Evolutionary conservation across 441 rosid genomes (phyloP).

Genomic region (Pelargonium myrrhifolium): DNA sequence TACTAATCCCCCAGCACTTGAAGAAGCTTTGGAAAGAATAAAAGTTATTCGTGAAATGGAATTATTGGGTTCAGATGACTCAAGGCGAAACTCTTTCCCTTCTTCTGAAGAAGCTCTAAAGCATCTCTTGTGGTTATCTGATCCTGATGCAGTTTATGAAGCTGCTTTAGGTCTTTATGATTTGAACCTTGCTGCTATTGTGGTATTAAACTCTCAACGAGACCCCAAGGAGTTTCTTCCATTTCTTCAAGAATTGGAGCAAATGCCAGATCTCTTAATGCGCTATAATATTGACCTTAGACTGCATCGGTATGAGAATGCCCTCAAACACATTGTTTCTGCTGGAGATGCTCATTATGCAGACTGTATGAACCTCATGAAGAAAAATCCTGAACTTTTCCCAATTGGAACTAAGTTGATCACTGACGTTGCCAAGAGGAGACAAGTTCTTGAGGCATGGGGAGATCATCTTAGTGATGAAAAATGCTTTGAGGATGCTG

Average conservation of each 20-base stretch:
- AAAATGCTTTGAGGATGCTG: conserved; percentile 82
- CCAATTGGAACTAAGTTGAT: conserved; percentile 73
- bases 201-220: conserved; percentile 82
- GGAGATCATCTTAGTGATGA: conserved; percentile 70
- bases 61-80: conserved; percentile 50
- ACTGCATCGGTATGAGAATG: conserved; percentile 67
- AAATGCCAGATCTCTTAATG: conserved; percentile 63
- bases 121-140: conserved; percentile 91
- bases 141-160: conserved; percentile 77
- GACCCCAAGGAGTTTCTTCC: conserved; percentile 99
- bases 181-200: conserved; percentile 94
- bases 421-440: conserved; percentile 49
- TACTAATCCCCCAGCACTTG: conserved; percentile 81
- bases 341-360: conserved; percentile 65
- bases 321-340: conserved; percentile 70
- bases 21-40: conserved; percentile 79
- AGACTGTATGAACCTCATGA: conserved; percentile 68
- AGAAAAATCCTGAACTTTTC: conserved; percentile 72
- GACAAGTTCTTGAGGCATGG: conserved; percentile 76
- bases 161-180: conserved; percentile 93
- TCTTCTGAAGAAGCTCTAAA: conserved; percentile 91
- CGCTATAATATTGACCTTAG: conserved; percentile 73
- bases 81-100: conserved; percentile 50
- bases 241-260: conserved; percentile 72
- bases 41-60: conserved; percentile 84